Base-by-base conservation (phyloP, 768 basidiomycete genomes). In the Crucibulum laeve region DNA sequence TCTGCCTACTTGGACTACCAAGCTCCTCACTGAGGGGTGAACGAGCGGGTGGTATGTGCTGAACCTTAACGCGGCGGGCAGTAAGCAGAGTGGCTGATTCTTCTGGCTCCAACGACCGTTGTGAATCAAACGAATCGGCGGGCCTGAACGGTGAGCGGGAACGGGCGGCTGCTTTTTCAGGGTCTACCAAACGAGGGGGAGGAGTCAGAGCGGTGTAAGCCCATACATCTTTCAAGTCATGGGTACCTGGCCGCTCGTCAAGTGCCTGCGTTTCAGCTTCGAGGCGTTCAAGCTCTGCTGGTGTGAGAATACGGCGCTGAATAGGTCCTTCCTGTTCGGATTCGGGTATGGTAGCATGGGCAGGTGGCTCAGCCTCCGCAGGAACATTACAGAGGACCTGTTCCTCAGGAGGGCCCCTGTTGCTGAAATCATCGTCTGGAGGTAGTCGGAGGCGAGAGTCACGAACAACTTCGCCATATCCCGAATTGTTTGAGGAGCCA, bases 71-170 rank as follows among this genome's bases (percentile, higher is more conserved):
- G 19, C 76, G 69, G 19, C 69, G 70, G 0, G 80, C 81, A 5
- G 75, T 79, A 38, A 75, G 63, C 1, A 84, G 49, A 5, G 76
- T 70, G 1, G 73, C 76, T 7, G 68, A 62, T 43, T 71, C 71
- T 28, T 74, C 70, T 3, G 57, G 57, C 42, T 68, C 70, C 15
- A 55, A 65, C 4, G 68, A 60, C 18, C 65, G 64, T 7, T 58
- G 63, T 11, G 60, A 60, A 25, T 51, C 56, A 26, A 57, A 50
- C 4, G 60, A 53, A 36, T 24, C 37, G 48, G 38, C 15, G 42
- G 44, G 34, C 43, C 48, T 21, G 42, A 53, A 11, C 45, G 52
- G 6, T 48, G 51, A 2, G 50, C 49, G 33, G 43, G 56, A 13
- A 51, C 43, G 10, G 44, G 47, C 24, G 52, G 44, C 48, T 14